A percentile compares a stretch with the other conserved stretches of the same genome.
phyloP scores from a whole-genome alignment of 257 asterid genomes.

The Lycium barbarum region DNA sequence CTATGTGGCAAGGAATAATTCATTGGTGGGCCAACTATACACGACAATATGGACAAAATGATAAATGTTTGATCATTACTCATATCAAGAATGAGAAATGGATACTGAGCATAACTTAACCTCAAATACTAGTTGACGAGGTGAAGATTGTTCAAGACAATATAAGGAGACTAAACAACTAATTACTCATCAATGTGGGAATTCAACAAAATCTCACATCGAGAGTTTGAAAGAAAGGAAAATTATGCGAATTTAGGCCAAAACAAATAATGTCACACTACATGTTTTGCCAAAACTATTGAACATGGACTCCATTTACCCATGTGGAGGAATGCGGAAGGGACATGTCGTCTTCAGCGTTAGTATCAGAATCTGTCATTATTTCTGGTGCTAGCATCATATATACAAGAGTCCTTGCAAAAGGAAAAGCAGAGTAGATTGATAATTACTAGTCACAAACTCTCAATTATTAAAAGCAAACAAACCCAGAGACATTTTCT shows the following conservation, averaged over 20 bases:
- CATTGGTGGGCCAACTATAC: background rate
- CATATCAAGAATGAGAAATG: no score
- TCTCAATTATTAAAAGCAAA: background rate
- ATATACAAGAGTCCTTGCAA: background rate
- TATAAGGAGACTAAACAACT: no score
- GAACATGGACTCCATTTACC: background rate
- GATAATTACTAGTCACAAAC: constrained; percentile 11
- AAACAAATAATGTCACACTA: no score
- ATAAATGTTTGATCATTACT: background rate
- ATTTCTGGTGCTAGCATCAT: no score
- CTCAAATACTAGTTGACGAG: no score
- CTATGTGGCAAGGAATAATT: background rate
- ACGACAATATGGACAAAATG: background rate
- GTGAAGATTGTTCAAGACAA: no score
- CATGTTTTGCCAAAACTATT: background rate
- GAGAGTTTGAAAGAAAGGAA: no score
- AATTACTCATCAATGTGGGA: no score
- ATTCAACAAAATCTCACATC: no score
- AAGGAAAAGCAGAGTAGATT: background rate
- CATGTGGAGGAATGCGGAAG: background rate
- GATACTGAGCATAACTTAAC: no score
- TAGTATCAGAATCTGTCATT: constrained; percentile 16
- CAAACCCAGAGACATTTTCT: background rate
- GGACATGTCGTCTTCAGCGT: background rate
- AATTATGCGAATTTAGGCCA: no score